Evolutionary conservation across 2,329 filamentous ascomycete genomes (phyloP), one percentile per base, ranked within the genome.

Genomic region (Scedosporium minutisporum): DNA sequence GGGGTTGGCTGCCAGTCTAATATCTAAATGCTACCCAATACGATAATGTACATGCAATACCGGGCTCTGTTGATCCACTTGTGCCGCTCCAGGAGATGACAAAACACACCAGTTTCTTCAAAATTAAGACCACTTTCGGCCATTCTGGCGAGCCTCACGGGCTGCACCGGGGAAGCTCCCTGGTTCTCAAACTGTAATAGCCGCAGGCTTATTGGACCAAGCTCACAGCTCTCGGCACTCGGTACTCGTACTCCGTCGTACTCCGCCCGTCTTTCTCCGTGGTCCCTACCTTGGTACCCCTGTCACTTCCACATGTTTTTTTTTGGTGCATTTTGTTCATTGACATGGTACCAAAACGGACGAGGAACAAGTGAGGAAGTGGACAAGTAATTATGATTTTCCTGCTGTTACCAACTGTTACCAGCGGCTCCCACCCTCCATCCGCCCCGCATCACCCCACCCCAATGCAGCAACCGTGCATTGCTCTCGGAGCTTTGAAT

Each of bases 221-320:
- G 51, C 51, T 46, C 25, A 10, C n/a, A 23, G 10, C 7, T 27
- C 59, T 61, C 59, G 59, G 59, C 59, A 61, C 44, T 29, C n/a
- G 42, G 44, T 27, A 61, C 59, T 61, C 59, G 59, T 61, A 61
- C 44, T 61, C 59, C 59, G 59, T 61, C 59, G 59, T 61, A 61
- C 42, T 61, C 59, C 59, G 59, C 44, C 59, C 42, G 57, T 23
- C 57, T 41, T 58, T 33, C 57, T 58, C 57, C 33, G 57, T 41
- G 14, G 27, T 23, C 27, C 27, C 25, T 41, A 29, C 57, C 18
- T n/a, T 23, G 7, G 46, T 18, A 23, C 46, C n/a, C 46, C 51
- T 27, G 21, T 57, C 53, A 14, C 25, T 18, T 27, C 27, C 55
- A 12, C 27, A 33, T 27, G 21, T 33, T 29, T 29, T 18, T 38